Percentiles rank a stretch among this genome's conserved stretches.
Evolutionary conservation across 2,329 filamentous ascomycete genomes (phyloP).

Genomic region (Phaeosphaeria sp.): DNA sequence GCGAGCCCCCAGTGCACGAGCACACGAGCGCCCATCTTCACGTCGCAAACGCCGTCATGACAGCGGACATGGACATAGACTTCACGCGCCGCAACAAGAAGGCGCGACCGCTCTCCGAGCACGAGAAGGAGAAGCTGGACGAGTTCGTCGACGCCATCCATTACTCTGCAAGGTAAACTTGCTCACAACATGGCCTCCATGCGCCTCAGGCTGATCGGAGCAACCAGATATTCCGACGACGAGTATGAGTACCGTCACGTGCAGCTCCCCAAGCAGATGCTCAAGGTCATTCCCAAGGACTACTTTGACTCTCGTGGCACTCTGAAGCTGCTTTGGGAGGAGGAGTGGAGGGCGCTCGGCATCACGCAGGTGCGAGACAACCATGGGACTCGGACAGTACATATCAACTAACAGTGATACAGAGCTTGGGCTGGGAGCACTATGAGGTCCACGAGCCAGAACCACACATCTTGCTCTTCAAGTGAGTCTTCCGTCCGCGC

Average conservation of each 20-base stretch:
- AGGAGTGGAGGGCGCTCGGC: slow-evolving; percentile 95
- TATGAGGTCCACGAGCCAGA: slow-evolving; percentile 99
- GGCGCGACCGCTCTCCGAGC: slow-evolving; percentile 79
- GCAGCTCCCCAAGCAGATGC: slow-evolving; percentile 96
- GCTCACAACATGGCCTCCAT: slow-evolving; percentile 9
- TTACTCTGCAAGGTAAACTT: slow-evolving; percentile 83
- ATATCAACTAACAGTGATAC: slow-evolving; percentile 20
- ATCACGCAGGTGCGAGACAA: slow-evolving; percentile 81
- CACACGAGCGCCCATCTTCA: slow-evolving; percentile 35
- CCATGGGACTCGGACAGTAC: no score
- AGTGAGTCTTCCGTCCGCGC: slow-evolving; percentile 65
- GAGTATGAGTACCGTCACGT: slow-evolving; percentile 98
- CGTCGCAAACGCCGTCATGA: slow-evolving; percentile 28
- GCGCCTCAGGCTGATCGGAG: slow-evolving; percentile 27
- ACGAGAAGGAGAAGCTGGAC: slow-evolving; percentile 82
- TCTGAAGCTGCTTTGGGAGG: slow-evolving; percentile 95
- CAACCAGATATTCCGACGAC: slow-evolving; percentile 82
- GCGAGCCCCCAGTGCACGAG: slow-evolving; percentile 31
- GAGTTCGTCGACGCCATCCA: slow-evolving; percentile 94
- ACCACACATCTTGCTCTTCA: slow-evolving; percentile 97
- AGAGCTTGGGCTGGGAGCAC: slow-evolving; percentile 99
- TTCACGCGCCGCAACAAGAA: slow-evolving; percentile 83
- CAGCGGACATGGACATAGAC: slow-evolving; percentile 70
- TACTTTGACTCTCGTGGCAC: slow-evolving; percentile 94
- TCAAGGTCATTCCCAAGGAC: slow-evolving; percentile 93